These are phyloP conservation scores for Alternaria brassicicola DNA, from an alignment of 2,329 filamentous ascomycete species.

Conservation along the genomic window DNA sequence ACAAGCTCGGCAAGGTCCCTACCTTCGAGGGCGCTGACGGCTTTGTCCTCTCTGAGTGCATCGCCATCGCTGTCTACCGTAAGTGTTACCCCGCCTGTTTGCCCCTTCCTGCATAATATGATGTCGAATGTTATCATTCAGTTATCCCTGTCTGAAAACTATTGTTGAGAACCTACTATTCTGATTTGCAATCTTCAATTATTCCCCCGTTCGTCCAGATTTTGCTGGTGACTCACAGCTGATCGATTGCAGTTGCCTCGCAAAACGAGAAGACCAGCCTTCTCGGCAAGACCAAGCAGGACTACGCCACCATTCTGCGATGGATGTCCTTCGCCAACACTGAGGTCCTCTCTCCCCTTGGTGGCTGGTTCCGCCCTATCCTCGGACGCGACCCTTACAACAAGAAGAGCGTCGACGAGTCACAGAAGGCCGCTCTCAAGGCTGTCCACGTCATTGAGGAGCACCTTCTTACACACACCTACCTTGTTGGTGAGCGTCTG, in stretches of 20 bases:
- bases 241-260: constrained; percentile 75
- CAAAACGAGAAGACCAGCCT: constrained; percentile 99
- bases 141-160: constrained; percentile 85
- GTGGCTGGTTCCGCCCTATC: constrained; percentile 85
- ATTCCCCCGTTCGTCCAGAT: constrained; percentile 21
- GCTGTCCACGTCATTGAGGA: constrained; percentile 77
- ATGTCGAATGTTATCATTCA: constrained; percentile 75
- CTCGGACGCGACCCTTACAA: constrained; percentile 85
- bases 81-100: constrained; percentile 57
- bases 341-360: constrained; percentile 77
- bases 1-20: constrained; percentile 88
- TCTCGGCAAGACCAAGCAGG: constrained; percentile 99
- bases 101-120: constrained; percentile 39
- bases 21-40: constrained; percentile 92
- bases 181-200: constrained; percentile 82
- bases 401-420: constrained; percentile 94
- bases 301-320: constrained; percentile 96
- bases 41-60: constrained; percentile 84
- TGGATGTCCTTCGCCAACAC: constrained; percentile 98
- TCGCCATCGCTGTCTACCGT: constrained; percentile 98
- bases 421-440: constrained; percentile 71
- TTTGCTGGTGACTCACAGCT: constrained; percentile 37
- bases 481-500: constrained; percentile 96
- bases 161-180: constrained; percentile 79
- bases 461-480: constrained; percentile 91